Evolutionary conservation across 495 filamentous ascomycete species (phyloP), one percentile per base, ranked within the genome.

Genomic region (Penicilliopsis zonata): DNA sequence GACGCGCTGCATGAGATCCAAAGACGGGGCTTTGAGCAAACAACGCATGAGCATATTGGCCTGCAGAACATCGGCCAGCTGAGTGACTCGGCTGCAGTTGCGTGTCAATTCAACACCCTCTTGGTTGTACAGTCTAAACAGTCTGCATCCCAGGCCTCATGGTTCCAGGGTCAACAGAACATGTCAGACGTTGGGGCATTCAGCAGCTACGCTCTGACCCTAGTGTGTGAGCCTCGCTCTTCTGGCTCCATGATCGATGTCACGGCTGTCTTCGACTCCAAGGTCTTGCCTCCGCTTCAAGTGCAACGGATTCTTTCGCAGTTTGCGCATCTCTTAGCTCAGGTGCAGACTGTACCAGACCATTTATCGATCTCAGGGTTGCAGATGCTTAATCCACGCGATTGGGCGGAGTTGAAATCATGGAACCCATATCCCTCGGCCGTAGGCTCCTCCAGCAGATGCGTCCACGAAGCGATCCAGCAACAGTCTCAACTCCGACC

Each of bases 91-190:
- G 59, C 69, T 1, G 48, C 55, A 21, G 44, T 54, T 21, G 74
- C 71, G 2, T 74, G 69, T 34, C 57, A 69, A 23, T 61, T 77
- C 37, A 57, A 67, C 31, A 70, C 52, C 36, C 37, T 69, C 9
- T 46, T 72, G 3, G 51, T 61, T 4, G 51, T 76, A n/a, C 61
- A 69, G 21, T 10, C 10, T 10, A 6, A 6, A 10, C 21, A 23
- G 21, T 6, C 6, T 6, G 10, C 21, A 10, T 6, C 21, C 6
- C 6, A 10, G 6, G 21, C 21, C 6, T 23, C 21, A 6, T 6
- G 10, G 6, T 10, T 23, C 21, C 6, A 6, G 21, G 21, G 6
- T 10, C 10, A 6, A 10, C 21, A 23, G 21, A 23, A 23, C 10
- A 6, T 10, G 6, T 6, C 6, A 6, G 21, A 23, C 21, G 6